phyloP scores from a whole-genome alignment of 306 rosid species.

The Betula pendula region DNA sequence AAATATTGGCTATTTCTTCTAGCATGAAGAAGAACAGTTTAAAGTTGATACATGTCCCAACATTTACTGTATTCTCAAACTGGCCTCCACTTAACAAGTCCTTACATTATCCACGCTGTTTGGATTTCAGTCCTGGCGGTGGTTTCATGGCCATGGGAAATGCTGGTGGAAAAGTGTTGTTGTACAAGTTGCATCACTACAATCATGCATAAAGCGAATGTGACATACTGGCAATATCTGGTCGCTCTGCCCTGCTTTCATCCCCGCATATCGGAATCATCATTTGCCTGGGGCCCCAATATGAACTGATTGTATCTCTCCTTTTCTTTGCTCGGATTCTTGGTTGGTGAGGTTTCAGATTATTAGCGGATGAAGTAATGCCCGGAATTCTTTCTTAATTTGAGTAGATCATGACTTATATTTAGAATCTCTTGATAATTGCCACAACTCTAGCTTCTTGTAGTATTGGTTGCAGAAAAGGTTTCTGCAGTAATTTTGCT shows the following conservation, averaged over 20 bases:
- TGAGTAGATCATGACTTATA: neutral
- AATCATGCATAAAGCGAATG: constrained; percentile 33
- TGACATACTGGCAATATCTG: neutral
- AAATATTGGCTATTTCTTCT: constrained; percentile 68
- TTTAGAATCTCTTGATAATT: neutral
- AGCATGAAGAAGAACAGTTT: constrained; percentile 68
- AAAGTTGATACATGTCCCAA: constrained; percentile 72
- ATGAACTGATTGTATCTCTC: neutral
- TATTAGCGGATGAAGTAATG: neutral
- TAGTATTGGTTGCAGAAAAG: neutral
- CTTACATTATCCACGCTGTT: constrained; percentile 60
- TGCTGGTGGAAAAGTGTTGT: constrained; percentile 79
- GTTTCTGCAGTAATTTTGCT: too few relatives aligned
- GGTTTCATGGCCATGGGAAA: constrained; percentile 78
- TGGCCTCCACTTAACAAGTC: constrained; percentile 61
- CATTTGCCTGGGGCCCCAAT: neutral
- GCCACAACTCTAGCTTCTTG: neutral
- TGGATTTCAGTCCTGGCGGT: constrained; percentile 90
- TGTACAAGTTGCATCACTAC: constrained; percentile 60
- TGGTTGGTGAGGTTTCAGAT: neutral
- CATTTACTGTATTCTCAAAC: constrained; percentile 73
- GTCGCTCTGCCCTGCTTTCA: neutral
- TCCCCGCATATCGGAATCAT: neutral
- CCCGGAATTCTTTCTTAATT: neutral
- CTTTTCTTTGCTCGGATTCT: neutral